Evolutionary conservation across 2,329 filamentous ascomycete genomes (phyloP).

Genomic region (Ophiocordyceps camponoti-saundersi): DNA sequence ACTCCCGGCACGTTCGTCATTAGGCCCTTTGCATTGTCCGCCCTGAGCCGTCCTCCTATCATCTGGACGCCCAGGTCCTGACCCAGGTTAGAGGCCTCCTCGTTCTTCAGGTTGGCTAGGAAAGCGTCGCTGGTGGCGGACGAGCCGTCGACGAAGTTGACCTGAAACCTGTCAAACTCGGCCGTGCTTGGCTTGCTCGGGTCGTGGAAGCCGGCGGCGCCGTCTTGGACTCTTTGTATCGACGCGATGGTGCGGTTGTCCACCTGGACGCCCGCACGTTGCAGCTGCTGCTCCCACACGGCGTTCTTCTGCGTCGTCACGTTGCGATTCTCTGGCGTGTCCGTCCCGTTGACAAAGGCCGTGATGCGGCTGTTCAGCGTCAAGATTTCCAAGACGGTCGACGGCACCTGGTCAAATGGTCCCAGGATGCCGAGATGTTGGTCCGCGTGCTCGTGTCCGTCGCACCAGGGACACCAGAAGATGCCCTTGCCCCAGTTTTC

Average conservation of each 20-base stretch:
- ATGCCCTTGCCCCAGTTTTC: conserved; percentile 43
- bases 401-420: conserved; percentile 23
- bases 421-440: conserved; percentile 37
- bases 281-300: conserved; percentile 30
- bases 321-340: conserved; percentile 25
- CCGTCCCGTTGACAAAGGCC: conserved; percentile 42
- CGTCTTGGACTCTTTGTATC: conserved; percentile 28
- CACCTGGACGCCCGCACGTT: conserved; percentile 30
- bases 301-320: conserved; percentile 21
- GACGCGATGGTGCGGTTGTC: conserved; percentile 36
- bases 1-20: conserved; percentile 35
- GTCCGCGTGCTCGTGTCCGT: conserved; percentile 43
- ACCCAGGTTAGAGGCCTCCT: conserved; percentile 30
- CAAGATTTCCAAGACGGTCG: conserved; percentile 30
- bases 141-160: conserved; percentile 30
- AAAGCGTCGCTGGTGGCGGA: conserved; percentile 31
- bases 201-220: conserved; percentile 16
- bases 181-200: conserved; percentile 23
- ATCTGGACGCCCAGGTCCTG: conserved; percentile 28
- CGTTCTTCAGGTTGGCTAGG: conserved; percentile 28
- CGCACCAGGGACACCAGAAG: conserved; percentile 50
- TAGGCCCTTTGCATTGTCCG: conserved; percentile 22
- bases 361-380: conserved; percentile 38
- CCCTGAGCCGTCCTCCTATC: conserved; percentile 24
- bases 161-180: conserved; percentile 36